Conservation (phyloP, 2,329 filamentous ascomycete genomes). For the Neurospora sp. region DNA sequence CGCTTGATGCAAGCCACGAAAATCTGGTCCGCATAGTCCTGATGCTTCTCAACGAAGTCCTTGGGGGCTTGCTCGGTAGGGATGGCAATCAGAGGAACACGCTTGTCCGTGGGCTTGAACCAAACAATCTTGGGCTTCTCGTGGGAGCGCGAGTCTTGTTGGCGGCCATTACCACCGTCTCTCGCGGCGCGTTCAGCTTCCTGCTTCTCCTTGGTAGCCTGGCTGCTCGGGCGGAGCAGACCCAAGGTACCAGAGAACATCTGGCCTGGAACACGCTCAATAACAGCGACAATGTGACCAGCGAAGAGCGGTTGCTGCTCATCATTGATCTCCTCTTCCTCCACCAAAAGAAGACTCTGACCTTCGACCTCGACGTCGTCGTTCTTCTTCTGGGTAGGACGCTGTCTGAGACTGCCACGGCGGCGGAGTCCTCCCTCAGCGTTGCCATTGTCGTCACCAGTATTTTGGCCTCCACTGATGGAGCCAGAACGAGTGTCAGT, state of each 20-base stretch:
- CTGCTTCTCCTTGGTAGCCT: slow-evolving; percentile 98
- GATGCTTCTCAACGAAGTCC: slow-evolving; percentile 97
- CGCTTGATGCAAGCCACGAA: slow-evolving; percentile 99
- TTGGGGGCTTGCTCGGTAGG: slow-evolving; percentile 95
- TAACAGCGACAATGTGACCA: slow-evolving; percentile 91
- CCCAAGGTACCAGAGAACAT: slow-evolving; percentile 98
- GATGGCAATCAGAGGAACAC: slow-evolving; percentile 94
- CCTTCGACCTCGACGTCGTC: slow-evolving; percentile 98
- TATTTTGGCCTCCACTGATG: slow-evolving; percentile 54
- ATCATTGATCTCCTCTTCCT: slow-evolving; percentile 97
- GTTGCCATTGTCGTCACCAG: slow-evolving; percentile 49
- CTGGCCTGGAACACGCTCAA: slow-evolving; percentile 92
- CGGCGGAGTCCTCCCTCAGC: slow-evolving; percentile 80
- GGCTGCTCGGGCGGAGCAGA: slow-evolving; percentile 87
- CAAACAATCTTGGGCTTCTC: slow-evolving; percentile 99
- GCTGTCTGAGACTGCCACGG: slow-evolving; percentile 88
- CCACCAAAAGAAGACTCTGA: slow-evolving; percentile 89
- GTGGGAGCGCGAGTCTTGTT: slow-evolving; percentile 73
- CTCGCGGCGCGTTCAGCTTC: slow-evolving; percentile 90
- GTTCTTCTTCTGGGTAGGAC: slow-evolving; percentile 99
- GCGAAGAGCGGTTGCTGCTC: slow-evolving; percentile 97
- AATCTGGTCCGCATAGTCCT: slow-evolving; percentile 94
- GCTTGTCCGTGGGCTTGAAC: slow-evolving; percentile 99
- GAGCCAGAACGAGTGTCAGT: slow-evolving; percentile 78
- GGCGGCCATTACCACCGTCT: slow-evolving; percentile 62